Conservation (phyloP, 495 filamentous ascomycete genomes). For the Aspergillus conjunctus region DNA sequence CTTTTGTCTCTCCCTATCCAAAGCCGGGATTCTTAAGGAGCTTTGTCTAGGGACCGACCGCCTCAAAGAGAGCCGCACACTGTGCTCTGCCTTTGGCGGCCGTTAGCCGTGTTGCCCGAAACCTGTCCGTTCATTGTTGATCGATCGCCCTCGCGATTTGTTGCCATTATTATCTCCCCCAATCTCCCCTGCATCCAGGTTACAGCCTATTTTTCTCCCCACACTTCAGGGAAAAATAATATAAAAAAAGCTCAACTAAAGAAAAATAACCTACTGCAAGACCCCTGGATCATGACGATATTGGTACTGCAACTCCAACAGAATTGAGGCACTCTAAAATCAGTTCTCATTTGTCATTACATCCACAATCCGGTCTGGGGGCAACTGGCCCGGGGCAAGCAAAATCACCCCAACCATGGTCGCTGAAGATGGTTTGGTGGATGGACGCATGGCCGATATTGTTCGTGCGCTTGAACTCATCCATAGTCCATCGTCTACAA, state of each 20-base stretch:
- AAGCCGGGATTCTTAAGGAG: neutral
- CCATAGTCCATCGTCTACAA: conserved; percentile 78
- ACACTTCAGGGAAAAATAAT: neutral
- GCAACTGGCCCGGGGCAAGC: conserved; percentile 5
- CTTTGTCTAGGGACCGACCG: neutral
- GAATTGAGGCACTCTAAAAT: conserved; percentile 8
- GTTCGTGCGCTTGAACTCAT: conserved; percentile 82
- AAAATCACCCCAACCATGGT: conserved; percentile 33
- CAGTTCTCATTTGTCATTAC: conserved; percentile 6
- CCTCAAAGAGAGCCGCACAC: conserved; percentile 10
- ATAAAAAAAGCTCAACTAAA: conserved; percentile 1
- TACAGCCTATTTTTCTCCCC: conserved; percentile 1
- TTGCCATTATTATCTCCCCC: conserved; percentile 5
- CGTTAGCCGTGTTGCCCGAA: conserved; percentile 14
- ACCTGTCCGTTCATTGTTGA: conserved; percentile 13
- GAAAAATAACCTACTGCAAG: conserved; percentile 11
- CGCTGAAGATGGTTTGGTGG: conserved; percentile 42
- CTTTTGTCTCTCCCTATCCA: neutral
- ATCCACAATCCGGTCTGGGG: conserved; percentile 3
- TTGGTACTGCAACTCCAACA: conserved; percentile 14
- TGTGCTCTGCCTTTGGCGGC: conserved; percentile 7
- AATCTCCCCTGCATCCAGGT: neutral
- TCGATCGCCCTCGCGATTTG: conserved; percentile 15
- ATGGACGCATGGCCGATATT: conserved; percentile 57
- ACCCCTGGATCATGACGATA: conserved; percentile 13